A percentile compares a stretch with the other conserved stretches of the same genome.
Conservation (phyloP, 805 yeast genomes). For the Pichia ethanolica region DNA sequence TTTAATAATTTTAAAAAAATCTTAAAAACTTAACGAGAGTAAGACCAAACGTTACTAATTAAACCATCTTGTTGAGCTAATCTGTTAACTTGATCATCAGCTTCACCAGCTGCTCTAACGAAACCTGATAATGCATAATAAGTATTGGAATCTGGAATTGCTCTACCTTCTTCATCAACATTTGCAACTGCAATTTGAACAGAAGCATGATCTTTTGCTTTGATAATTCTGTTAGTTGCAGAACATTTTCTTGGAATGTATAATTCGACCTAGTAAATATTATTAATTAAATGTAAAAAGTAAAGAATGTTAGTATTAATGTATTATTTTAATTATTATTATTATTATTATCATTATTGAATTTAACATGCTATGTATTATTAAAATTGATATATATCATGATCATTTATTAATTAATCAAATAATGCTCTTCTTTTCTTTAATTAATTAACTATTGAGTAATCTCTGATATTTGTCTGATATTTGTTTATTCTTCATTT, state of each 20-base stretch:
- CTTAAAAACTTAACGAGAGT: constrained; percentile 65
- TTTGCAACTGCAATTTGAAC: constrained; percentile 98
- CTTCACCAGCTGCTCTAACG: constrained; percentile 98
- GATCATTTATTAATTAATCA: no score
- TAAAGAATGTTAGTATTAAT: constrained; percentile 10
- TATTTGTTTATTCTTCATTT: no score
- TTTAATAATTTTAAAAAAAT: no score
- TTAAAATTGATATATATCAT: no score
- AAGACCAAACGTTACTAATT: constrained; percentile 91
- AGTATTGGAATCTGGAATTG: constrained; percentile 82
- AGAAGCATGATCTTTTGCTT: constrained; percentile 99
- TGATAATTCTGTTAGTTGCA: constrained; percentile 99
- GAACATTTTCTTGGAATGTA: constrained; percentile 99
- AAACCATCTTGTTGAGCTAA: constrained; percentile 98
- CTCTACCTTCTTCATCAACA: constrained; percentile 95
- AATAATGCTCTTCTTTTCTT: no score
- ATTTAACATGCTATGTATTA: no score
- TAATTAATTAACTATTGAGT: no score
- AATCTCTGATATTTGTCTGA: no score
- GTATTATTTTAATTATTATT: no score
- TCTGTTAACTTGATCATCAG: constrained; percentile 98
- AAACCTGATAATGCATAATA: constrained; percentile 96
- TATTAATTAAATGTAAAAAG: constrained; percentile 18
- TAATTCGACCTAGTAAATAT: constrained; percentile 76
- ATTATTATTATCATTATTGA: no score